Conservation (phyloP, 345 rosid genomes). For the Citrus mangshanensis region DNA sequence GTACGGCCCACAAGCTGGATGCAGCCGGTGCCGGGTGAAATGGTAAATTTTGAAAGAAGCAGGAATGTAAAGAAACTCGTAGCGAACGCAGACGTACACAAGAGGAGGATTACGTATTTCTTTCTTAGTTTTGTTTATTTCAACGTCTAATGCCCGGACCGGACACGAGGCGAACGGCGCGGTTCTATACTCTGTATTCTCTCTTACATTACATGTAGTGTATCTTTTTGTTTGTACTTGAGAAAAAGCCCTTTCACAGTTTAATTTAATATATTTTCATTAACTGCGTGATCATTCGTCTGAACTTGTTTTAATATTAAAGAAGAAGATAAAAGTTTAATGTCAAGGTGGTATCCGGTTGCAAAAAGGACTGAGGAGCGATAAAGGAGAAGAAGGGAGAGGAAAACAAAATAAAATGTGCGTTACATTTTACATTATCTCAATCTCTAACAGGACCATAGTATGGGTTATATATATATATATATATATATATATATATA, state of each 20-base stretch:
- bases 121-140: not conserved
- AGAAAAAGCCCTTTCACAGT: not conserved
- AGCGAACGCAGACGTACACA: not conserved
- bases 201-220: not conserved
- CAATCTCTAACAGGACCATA: accelerated
- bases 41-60: too few relatives aligned
- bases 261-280: not conserved
- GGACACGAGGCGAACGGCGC: slow-evolving; percentile 25
- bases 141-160: slow-evolving; percentile 9
- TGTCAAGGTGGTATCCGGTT: too few relatives aligned
- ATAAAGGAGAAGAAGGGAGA: too few relatives aligned
- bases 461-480: too few relatives aligned
- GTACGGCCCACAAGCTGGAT: not conserved
- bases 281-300: not conserved
- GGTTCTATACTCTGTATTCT: not conserved
- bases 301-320: not conserved
- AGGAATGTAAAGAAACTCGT: too few relatives aligned
- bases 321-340: not conserved
- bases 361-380: too few relatives aligned
- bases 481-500: too few relatives aligned
- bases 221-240: too few relatives aligned
- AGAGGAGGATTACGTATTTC: not conserved
- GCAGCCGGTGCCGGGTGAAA: too few relatives aligned
- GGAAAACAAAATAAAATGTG: accelerated
- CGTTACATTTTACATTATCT: accelerated